Percentiles rank a stretch among this genome's conserved stretches.
Conservation (phyloP, 2,329 filamentous ascomycete genomes). For the Fusarium penzigii region DNA sequence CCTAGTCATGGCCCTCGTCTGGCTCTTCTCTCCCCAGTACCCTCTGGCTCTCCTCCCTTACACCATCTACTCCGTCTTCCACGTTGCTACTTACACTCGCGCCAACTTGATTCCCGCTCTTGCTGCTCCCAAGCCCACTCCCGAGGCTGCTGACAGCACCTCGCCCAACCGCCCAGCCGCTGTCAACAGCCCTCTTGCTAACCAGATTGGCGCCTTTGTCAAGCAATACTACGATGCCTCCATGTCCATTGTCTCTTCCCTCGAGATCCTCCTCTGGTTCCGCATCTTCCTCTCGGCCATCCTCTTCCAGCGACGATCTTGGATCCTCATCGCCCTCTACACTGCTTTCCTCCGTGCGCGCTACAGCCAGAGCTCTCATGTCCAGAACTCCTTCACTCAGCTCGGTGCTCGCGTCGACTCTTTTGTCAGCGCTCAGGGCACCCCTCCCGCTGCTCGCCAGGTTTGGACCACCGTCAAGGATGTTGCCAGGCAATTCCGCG, state of each 20-base stretch:
- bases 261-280: conserved; percentile 87
- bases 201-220: conserved; percentile 88
- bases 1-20: conserved; percentile 87
- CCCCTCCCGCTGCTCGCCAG: conserved; percentile 75
- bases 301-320: conserved; percentile 86
- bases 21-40: conserved; percentile 90
- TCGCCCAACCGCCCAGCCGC: conserved; percentile 41
- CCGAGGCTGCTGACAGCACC: conserved; percentile 57
- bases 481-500: conserved; percentile 70
- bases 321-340: conserved; percentile 85
- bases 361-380: conserved; percentile 86
- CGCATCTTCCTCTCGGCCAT: conserved; percentile 80
- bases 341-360: conserved; percentile 90
- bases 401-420: conserved; percentile 77
- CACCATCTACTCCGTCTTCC: conserved; percentile 96
- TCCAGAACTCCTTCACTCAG: conserved; percentile 78
- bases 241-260: conserved; percentile 87
- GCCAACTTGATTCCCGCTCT: conserved; percentile 89
- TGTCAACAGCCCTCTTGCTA: conserved; percentile 64
- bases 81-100: conserved; percentile 94
- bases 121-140: conserved; percentile 62
- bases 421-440: conserved; percentile 81
- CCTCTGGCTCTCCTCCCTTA: conserved; percentile 90
- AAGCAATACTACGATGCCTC: conserved; percentile 97
- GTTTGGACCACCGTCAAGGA: conserved; percentile 81